phyloP scores from a whole-genome alignment of 768 basidiomycete genomes.

The Macrocybe gigantea region DNA sequence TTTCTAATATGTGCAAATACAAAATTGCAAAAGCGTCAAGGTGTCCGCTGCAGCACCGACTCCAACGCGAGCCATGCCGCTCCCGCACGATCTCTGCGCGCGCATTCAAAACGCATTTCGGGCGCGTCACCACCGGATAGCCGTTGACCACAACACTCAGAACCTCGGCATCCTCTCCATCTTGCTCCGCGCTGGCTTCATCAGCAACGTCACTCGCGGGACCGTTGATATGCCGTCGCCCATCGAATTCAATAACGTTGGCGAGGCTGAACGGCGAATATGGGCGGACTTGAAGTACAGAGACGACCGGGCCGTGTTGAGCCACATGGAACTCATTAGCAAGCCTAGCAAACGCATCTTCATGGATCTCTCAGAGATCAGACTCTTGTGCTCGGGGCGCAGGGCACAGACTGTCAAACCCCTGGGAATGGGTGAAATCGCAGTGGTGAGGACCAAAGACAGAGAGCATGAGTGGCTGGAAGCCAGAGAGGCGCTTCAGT shows the following conservation, averaged over 20 bases:
- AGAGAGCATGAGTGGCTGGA: constrained; percentile 84
- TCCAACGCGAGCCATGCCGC: constrained; percentile 27
- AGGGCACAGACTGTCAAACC: constrained; percentile 78
- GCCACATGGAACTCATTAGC: constrained; percentile 74
- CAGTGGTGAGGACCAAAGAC: constrained; percentile 69
- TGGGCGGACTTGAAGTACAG: constrained; percentile 96
- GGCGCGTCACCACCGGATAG: constrained; percentile 72
- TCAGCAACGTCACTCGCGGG: constrained; percentile 79
- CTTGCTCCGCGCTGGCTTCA: constrained; percentile 85
- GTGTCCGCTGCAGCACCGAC: neutral
- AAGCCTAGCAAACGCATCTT: constrained; percentile 78
- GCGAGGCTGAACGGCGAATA: constrained; percentile 69
- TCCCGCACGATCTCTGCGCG: constrained; percentile 86
- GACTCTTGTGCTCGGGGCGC: constrained; percentile 74
- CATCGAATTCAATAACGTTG: constrained; percentile 46
- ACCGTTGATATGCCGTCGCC: constrained; percentile 64
- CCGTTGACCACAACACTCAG: constrained; percentile 79
- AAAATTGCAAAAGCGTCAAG: neutral
- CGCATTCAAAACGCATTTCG: constrained; percentile 89
- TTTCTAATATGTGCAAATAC: neutral
- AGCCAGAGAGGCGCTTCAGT: constrained; percentile 82
- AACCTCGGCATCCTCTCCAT: constrained; percentile 91
- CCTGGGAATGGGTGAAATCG: constrained; percentile 89
- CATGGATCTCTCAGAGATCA: constrained; percentile 69
- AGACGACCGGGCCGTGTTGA: constrained; percentile 80